Conservation (phyloP, 1,139 yeast species). For the Pneumocystis canis region DNA sequence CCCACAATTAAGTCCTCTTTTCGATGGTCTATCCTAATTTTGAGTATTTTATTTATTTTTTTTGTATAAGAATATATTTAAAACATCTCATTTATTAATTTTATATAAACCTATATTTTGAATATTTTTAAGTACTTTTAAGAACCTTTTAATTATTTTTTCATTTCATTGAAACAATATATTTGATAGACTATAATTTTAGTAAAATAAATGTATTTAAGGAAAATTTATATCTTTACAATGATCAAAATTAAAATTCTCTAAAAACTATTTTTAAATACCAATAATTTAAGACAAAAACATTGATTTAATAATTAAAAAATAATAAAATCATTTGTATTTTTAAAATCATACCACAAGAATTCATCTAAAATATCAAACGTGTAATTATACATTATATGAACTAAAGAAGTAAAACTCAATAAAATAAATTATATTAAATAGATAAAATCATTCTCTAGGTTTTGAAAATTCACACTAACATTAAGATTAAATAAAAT, state of each 20-base stretch:
- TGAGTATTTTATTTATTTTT: not conserved
- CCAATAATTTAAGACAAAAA: too few relatives aligned
- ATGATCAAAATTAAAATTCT: too few relatives aligned
- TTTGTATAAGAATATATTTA: not conserved
- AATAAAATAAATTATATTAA: not conserved
- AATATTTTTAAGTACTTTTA: too few relatives aligned
- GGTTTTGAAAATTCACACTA: conserved; percentile 13
- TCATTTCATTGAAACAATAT: not conserved
- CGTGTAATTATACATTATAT: not conserved
- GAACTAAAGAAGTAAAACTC: not conserved
- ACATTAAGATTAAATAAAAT: not conserved
- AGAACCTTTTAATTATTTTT: not conserved
- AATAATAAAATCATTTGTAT: not conserved
- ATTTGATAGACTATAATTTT: too few relatives aligned
- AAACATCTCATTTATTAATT: not conserved
- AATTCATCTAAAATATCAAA: not conserved
- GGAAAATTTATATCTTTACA: too few relatives aligned
- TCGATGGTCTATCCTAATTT: not conserved
- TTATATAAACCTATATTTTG: too few relatives aligned
- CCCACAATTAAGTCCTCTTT: not conserved
- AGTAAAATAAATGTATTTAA: too few relatives aligned
- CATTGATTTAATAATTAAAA: not conserved
- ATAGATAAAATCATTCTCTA: conserved; percentile 7
- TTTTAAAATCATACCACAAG: not conserved
- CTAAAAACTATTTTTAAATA: too few relatives aligned